Conservation (phyloP, 2,329 filamentous ascomycete species). For the Penicillium nordicum region DNA sequence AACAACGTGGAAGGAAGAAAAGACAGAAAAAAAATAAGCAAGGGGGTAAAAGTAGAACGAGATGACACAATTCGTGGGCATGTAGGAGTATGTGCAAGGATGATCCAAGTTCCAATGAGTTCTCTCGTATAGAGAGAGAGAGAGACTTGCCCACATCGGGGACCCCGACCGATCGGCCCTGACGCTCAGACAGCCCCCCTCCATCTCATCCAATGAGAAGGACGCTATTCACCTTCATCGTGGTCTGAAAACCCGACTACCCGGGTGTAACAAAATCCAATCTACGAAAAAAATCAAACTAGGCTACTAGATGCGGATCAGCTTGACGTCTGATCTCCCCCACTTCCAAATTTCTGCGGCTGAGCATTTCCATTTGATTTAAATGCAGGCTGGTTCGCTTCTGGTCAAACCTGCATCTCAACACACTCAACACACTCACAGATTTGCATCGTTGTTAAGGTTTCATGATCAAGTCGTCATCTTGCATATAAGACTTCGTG, state of each 20-base stretch:
- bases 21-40: background rate
- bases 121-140: slow-evolving; percentile 1
- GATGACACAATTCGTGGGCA: slow-evolving; percentile 2
- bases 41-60: slow-evolving; percentile 11
- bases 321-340: slow-evolving; percentile 10
- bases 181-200: background rate
- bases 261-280: slow-evolving; percentile 10
- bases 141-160: slow-evolving; percentile 6
- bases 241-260: background rate
- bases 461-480: background rate
- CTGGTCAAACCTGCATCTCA: slow-evolving; percentile 13
- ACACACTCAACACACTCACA: background rate
- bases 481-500: background rate
- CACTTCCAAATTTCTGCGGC: slow-evolving; percentile 12
- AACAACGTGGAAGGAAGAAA: background rate
- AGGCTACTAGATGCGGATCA: slow-evolving; percentile 12
- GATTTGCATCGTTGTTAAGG: background rate
- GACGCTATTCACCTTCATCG: background rate
- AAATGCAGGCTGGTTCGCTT: slow-evolving; percentile 11
- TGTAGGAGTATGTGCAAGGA: background rate
- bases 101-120: background rate
- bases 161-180: slow-evolving; percentile 13
- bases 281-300: slow-evolving; percentile 1
- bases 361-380: slow-evolving; percentile 13
- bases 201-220: slow-evolving; percentile 10